Evolutionary conservation across 371 early-diverging fungal genomes (phyloP), one percentile per base, ranked within the genome.

Genomic region (Nosema muscidifuracis): DNA sequence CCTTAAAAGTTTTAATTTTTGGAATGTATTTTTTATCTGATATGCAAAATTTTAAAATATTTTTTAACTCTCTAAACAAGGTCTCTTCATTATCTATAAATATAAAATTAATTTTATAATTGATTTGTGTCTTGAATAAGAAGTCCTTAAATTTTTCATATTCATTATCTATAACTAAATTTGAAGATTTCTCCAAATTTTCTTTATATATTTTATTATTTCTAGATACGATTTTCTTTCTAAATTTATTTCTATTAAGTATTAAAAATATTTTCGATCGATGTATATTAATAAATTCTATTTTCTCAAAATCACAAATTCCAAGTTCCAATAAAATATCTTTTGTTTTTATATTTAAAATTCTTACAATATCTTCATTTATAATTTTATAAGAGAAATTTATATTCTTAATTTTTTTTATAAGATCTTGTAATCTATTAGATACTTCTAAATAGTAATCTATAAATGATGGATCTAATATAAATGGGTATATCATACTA

Each of bases 1-100:
- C 0, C n/a, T 34, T 53, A 44, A 65, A 74, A 18, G 58, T 61
- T 67, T 74, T 74, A 16, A 55, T 63, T 66, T 67, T 74, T 0
- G 63, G 60, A 0, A 43, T 36, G 43, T 53, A 47, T 2, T 26
- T 28, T 20, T 47, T 60, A 36, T 67, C 44, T 24, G 24, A 24
- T 10, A 20, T 2, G 10, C 66, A 53, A 61, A 26, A 40, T 24
- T 61, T 74, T n/a, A 74, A 15, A 2, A 74, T 58, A 42, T 56
- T 55, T 43, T 66, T 61, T 20, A 74, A 2, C 18, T 65, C 60
- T 26, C 60, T 16, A 61, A 40, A 13, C 0, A 74, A 30, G 34
- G 50, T 53, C 1, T 33, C 16, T 18, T 36, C 43, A 33, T 40
- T 62, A 16, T 67, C 68, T 1, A 67, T 33, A 57, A 62, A 66